A percentile compares a stretch with the other conserved stretches of the same genome.
Evolutionary conservation across 1,284 basidiomycete genomes (phyloP).

Genomic region (Apiotrichum montevideense): DNA sequence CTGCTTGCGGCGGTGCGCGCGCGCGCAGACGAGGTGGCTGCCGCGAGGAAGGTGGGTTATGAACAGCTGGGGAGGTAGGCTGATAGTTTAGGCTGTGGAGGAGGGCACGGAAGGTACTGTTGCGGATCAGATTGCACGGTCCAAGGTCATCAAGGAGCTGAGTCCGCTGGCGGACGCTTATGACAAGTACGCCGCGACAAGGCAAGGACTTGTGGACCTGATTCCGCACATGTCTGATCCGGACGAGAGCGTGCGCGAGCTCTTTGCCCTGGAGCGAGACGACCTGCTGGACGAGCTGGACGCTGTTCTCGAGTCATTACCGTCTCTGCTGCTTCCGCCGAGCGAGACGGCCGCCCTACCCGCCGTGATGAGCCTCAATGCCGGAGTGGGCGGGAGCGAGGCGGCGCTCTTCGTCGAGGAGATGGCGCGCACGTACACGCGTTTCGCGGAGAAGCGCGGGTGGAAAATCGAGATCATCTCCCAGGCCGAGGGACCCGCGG

Average conservation of each 20-base stretch:
- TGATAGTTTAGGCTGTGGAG: no score
- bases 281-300: constrained; percentile 54
- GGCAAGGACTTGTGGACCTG: constrained; percentile 58
- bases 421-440: constrained; percentile 74
- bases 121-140: constrained; percentile 48
- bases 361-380: constrained; percentile 81
- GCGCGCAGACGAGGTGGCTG: constrained; percentile 5
- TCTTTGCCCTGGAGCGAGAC: constrained; percentile 67
- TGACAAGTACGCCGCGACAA: constrained; percentile 50
- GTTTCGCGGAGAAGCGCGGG: constrained; percentile 55
- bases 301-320: constrained; percentile 55
- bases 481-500: constrained; percentile 49
- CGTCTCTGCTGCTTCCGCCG: constrained; percentile 63
- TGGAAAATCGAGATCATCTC: constrained; percentile 47
- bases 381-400: constrained; percentile 89
- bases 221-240: constrained; percentile 61
- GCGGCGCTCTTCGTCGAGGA: constrained; percentile 75
- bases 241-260: constrained; percentile 66
- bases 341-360: constrained; percentile 62
- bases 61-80: no score
- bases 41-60: background rate
- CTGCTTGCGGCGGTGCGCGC: constrained; percentile 10
- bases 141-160: constrained; percentile 53
- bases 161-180: constrained; percentile 55
- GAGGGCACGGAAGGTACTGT: constrained; percentile 2